Conservation (phyloP, 2,329 filamentous ascomycete species). For the Ophiostoma piceae region DNA sequence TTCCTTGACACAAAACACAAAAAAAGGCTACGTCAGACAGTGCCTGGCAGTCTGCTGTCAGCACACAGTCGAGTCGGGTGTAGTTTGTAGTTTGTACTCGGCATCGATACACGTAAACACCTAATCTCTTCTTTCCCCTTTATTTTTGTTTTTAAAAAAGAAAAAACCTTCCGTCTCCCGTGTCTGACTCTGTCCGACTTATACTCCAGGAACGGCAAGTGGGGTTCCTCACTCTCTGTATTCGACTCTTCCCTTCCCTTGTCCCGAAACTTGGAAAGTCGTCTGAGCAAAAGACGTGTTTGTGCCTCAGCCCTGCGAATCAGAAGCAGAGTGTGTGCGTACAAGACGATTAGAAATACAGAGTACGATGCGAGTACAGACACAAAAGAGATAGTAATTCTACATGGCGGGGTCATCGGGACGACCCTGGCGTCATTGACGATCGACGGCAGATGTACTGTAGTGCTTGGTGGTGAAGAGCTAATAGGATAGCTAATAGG, state of each 20-base stretch:
- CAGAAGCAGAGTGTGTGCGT: neutral
- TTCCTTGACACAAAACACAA: neutral
- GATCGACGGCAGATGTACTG: neutral
- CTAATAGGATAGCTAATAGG: too few relatives aligned
- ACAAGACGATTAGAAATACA: neutral
- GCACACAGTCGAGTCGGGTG: neutral
- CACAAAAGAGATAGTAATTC: neutral
- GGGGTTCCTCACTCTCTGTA: neutral
- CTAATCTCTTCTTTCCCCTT: neutral
- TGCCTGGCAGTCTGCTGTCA: neutral
- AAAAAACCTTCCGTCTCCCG: neutral
- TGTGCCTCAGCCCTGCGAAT: slow-evolving; percentile 3
- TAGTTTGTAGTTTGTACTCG: neutral
- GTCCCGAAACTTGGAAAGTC: neutral
- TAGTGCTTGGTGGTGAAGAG: neutral
- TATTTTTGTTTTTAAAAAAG: too few relatives aligned
- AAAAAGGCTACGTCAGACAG: neutral
- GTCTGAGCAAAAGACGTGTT: neutral
- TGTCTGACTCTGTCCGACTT: slow-evolving; percentile 1
- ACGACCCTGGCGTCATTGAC: slow-evolving; percentile 4
- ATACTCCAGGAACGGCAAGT: slow-evolving; percentile 3
- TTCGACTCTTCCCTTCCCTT: neutral
- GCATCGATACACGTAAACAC: neutral
- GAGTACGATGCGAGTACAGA: neutral
- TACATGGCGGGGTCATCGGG: slow-evolving; percentile 1